Evolutionary conservation across 495 filamentous ascomycete species (phyloP).

Genomic region (Parachaetomium inaequale): DNA sequence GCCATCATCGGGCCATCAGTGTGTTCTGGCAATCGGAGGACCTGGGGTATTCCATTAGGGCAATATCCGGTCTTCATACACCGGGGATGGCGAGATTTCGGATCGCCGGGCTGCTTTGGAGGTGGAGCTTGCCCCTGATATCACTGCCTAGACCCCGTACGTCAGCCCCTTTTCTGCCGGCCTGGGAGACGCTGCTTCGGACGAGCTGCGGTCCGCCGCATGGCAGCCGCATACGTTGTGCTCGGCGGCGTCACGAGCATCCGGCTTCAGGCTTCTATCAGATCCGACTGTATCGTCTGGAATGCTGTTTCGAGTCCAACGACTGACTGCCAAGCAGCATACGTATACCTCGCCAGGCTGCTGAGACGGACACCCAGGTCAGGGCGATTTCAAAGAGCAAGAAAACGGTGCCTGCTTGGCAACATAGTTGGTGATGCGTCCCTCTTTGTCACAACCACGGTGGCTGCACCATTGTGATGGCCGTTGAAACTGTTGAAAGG

Average conservation of each 20-base stretch:
- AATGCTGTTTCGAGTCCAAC: conserved; percentile 1
- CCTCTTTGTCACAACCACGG: not conserved
- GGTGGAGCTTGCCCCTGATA: conserved; percentile 11
- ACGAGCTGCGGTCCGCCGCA: not conserved
- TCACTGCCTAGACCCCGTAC: conserved; percentile 5
- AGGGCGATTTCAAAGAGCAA: not conserved
- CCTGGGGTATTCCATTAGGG: not conserved
- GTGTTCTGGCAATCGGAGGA: too few relatives aligned
- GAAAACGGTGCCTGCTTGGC: conserved; percentile 32
- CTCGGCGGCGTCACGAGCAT: not conserved
- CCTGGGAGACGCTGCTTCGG: not conserved
- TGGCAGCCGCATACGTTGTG: not conserved
- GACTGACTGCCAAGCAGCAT: conserved; percentile 3
- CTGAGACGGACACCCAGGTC: not conserved
- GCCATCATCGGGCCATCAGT: not conserved
- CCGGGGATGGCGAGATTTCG: conserved; percentile 7
- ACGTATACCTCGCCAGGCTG: conserved; percentile 16
- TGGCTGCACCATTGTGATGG: not conserved
- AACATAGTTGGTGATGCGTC: not conserved
- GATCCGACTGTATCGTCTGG: conserved; percentile 3
- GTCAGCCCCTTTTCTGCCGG: conserved; percentile 6
- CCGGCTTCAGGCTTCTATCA: conserved; percentile 13
- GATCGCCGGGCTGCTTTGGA: not conserved
- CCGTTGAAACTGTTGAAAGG: not conserved
- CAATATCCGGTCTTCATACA: not conserved